Percentiles rank a stretch among this genome's conserved stretches.
Conservation (phyloP, 192 early-diverging fungal genomes). For the Chytriomyces sp. region DNA sequence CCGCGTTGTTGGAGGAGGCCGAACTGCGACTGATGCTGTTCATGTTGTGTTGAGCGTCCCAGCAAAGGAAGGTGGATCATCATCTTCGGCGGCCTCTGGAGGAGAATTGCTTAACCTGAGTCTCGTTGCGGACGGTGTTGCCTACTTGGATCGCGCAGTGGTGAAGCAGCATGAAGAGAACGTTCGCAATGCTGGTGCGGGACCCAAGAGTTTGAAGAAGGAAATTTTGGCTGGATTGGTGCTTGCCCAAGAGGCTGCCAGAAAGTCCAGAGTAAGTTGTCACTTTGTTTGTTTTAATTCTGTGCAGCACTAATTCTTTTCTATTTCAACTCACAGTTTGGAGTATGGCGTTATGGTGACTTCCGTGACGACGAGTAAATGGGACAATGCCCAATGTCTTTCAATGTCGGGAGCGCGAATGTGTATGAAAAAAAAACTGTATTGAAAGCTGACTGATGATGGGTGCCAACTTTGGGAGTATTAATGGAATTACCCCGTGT, state of each 20-base stretch:
- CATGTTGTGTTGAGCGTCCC: slow-evolving; percentile 48
- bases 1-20: slow-evolving; percentile 38
- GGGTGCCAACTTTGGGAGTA: neutral
- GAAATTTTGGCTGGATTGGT: slow-evolving; percentile 64
- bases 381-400: neutral
- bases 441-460: slow-evolving; percentile 8
- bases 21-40: slow-evolving; percentile 18
- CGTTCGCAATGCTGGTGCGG: slow-evolving; percentile 31
- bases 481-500: too few relatives aligned
- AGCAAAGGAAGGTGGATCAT: slow-evolving; percentile 12
- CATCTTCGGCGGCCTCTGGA: neutral
- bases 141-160: slow-evolving; percentile 40
- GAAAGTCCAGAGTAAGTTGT: slow-evolving; percentile 63
- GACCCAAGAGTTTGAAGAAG: slow-evolving; percentile 55
- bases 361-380: slow-evolving; percentile 54
- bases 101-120: slow-evolving; percentile 47
- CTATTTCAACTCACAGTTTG: slow-evolving; percentile 15
- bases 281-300: neutral
- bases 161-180: slow-evolving; percentile 49
- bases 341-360: slow-evolving; percentile 60
- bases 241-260: slow-evolving; percentile 70
- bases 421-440: neutral
- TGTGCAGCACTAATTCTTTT: neutral
- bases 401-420: too few relatives aligned
- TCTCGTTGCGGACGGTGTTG: slow-evolving; percentile 51